Base-by-base conservation (phyloP, 768 basidiomycete species). In the Leccinellum albellum region DNA sequence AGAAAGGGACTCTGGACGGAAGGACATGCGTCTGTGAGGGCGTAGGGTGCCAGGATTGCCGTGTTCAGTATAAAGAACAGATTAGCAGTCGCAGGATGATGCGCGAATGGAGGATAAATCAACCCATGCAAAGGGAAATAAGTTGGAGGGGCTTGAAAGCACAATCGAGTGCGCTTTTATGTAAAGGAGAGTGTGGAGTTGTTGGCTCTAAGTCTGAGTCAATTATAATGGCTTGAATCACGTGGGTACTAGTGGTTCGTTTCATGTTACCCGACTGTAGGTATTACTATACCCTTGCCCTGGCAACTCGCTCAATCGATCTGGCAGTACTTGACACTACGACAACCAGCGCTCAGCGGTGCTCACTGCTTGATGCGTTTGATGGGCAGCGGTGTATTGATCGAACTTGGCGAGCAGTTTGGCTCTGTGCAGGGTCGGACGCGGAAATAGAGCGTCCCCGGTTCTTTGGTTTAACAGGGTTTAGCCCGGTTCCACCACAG, bases 21-120 rank as follows among this genome's bases (percentile, higher is more conserved):
- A 32, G 64, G 58, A 59, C 66, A 68, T 68, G 45, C 65, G 66
- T 64, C 62, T 52, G 58, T 14, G 23, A 53, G 33, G 61, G 58
- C 51, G 66, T 55, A 57, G 56, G 60, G 54, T 59, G 62, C 66
- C 66, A 69, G 66, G 40, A 13, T 24, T 60, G 62, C 51, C 48
- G 51, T 47, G 20, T 45, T 49, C 24, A 29, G 24, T 29, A 52
- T 13, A 26, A 4, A 14, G 47, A 35, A 28, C 7, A 53, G 47
- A 45, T 37, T 23, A 35, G 37, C 6, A 26, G 23, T 21, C 47
- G n/a, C 20, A 40, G 4, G 26, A 40, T 3, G 32, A 44, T 55
- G 20, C 23, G 12, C 29, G 14, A n/a, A 33, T 4, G 24, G 35
- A 51, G 1, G 50, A 37, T 20, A 47, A 47, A 59, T 62, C 57